A percentile compares a stretch with the other conserved stretches of the same genome.
Conservation (phyloP, 129 eudicot species). For the sunflower (Helianthus annuus) region HanXRQr2.0-SUNRISE NC_035444.2:128910725-128911224, state of each 20-base stretch:
- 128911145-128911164: background rate
- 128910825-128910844: no score
- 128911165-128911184: slow-evolving; percentile 5
- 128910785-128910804: no score
- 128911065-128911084: slow-evolving; percentile 95
- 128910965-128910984: slow-evolving; percentile 91
- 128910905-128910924: slow-evolving; percentile 97
- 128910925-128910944: slow-evolving; percentile 98
- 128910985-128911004: slow-evolving; percentile 9
- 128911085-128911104: slow-evolving; percentile 97
- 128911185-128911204: background rate
- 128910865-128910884: slow-evolving; percentile 98
- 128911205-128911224: slow-evolving; percentile 19
- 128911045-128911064: slow-evolving; percentile 88
- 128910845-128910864: no score
- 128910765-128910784: no score
- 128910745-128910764: no score
- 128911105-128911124: slow-evolving; percentile 97
- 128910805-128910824: no score
- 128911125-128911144: slow-evolving; percentile 74
- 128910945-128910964: slow-evolving; percentile 81
- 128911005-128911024: background rate
- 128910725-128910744: no score
- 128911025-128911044: slow-evolving; percentile 20
- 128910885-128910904: slow-evolving; percentile 96